A percentile compares a stretch with the other conserved stretches of the same genome.
phyloP scores from a whole-genome alignment of 768 basidiomycete genomes.

The Boletus pseudopeckii region DNA sequence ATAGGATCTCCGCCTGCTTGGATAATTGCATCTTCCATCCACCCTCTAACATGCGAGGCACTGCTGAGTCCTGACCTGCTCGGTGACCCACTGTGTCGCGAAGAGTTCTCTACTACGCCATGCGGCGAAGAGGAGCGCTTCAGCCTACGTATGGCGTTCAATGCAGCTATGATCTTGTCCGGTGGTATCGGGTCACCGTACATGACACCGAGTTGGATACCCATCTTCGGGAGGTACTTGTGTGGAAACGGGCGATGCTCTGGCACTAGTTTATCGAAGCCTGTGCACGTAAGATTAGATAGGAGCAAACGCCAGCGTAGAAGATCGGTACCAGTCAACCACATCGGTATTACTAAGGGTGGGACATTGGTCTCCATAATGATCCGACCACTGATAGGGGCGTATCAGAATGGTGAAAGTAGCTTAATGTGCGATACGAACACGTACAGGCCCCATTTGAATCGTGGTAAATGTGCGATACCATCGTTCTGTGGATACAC shows the following conservation, averaged over 20 bases:
- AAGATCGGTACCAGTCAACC: constrained; percentile 67
- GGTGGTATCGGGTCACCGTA: constrained; percentile 73
- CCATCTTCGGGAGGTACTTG: constrained; percentile 63
- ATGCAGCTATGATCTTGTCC: constrained; percentile 31
- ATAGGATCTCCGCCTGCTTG: constrained; percentile 5
- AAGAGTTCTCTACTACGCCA: neutral
- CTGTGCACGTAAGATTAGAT: constrained; percentile 29
- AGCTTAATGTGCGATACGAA: neutral
- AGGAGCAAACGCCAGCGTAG: neutral
- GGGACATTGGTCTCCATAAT: constrained; percentile 64
- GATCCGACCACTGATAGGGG: constrained; percentile 64
- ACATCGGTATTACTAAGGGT: constrained; percentile 88
- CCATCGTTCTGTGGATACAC: constrained; percentile 44
- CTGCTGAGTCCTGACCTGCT: neutral
- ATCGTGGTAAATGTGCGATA: constrained; percentile 56
- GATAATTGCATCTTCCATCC: constrained; percentile 11
- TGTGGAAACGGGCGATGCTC: constrained; percentile 74
- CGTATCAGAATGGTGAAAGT: constrained; percentile 1
- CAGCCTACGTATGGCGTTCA: constrained; percentile 9
- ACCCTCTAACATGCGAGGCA: constrained; percentile 1
- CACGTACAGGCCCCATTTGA: constrained; percentile 96
- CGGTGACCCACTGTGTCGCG: neutral
- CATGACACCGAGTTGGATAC: constrained; percentile 66
- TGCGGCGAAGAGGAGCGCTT: neutral
- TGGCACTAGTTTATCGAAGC: constrained; percentile 89